These are phyloP conservation scores for Globisporangium viniferum DNA, from an alignment of 352 stramenopile genomes.

Conservation along the genomic window DNA sequence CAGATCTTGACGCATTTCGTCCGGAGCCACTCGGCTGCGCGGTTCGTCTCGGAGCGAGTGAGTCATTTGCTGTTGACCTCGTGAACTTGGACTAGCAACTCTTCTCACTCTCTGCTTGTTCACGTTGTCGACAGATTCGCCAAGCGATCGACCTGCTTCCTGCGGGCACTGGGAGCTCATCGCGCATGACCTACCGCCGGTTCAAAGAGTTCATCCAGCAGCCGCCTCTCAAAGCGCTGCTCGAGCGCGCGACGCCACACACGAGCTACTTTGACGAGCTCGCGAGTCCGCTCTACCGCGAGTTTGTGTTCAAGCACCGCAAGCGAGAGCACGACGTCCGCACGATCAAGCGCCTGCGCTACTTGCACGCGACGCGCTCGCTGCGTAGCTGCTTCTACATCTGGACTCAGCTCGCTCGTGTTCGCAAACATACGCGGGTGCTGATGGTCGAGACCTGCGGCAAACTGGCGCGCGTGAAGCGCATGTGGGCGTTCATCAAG, in stretches of 20 bases:
- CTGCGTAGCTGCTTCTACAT: conserved; percentile 35
- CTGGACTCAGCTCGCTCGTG: conserved; percentile 31
- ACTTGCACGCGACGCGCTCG: conserved; percentile 41
- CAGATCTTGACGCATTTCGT: conserved; percentile 54
- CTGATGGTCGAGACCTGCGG: conserved; percentile 29
- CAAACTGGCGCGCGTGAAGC: conserved; percentile 32
- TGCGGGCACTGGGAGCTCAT: conserved; percentile 23
- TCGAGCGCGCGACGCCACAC: conserved; percentile 37
- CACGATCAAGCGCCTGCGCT: conserved; percentile 49
- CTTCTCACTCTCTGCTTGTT: background rate
- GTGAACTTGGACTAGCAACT: background rate
- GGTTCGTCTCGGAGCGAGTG: conserved; percentile 57
- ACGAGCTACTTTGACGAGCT: conserved; percentile 60
- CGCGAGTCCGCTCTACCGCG: conserved; percentile 45
- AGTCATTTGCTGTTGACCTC: conserved; percentile 5
- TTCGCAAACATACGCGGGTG: conserved; percentile 34
- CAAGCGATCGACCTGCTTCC: conserved; percentile 43
- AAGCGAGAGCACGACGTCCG: conserved; percentile 48
- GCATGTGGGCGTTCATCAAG: conserved; percentile 32
- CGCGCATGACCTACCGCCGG: conserved; percentile 38
- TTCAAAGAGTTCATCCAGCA: conserved; percentile 46
- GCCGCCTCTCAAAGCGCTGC: conserved; percentile 37
- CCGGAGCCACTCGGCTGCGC: conserved; percentile 40
- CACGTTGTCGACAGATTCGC: conserved; percentile 28
- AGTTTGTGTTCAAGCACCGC: conserved; percentile 40